These are phyloP conservation scores for Lineolata rhizophorae DNA, from an alignment of 495 filamentous ascomycete genomes.

Conservation along the genomic window DNA sequence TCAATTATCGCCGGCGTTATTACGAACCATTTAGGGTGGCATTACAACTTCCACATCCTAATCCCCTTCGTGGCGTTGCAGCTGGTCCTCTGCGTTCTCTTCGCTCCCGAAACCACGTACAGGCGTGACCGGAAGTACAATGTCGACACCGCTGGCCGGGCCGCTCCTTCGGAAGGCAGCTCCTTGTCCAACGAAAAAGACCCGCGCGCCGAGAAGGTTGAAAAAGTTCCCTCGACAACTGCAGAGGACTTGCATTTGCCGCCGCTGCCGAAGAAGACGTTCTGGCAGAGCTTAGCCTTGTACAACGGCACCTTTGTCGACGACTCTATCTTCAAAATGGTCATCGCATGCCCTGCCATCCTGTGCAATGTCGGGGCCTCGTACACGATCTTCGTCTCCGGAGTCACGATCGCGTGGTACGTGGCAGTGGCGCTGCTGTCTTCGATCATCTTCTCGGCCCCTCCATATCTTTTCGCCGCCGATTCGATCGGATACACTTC, in stretches of 20 bases:
- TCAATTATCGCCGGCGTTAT: constrained; percentile 8
- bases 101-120: constrained; percentile 7
- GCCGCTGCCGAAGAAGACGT: constrained; percentile 8
- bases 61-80: constrained; percentile 6
- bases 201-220: no score
- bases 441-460: constrained; percentile 6
- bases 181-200: no score
- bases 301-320: constrained; percentile 5
- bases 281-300: constrained; percentile 5
- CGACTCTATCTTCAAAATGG: constrained; percentile 6
- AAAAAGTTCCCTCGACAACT: no score
- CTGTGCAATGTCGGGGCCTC: constrained; percentile 5
- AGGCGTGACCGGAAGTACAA: constrained; percentile 6
- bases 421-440: constrained; percentile 6
- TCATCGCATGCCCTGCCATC: constrained; percentile 5
- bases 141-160: no score
- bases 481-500: constrained; percentile 6
- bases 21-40: constrained; percentile 4
- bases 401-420: constrained; percentile 7
- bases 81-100: constrained; percentile 5
- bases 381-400: constrained; percentile 5
- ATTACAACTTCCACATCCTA: constrained; percentile 8
- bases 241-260: not conserved
- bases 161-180: no score
- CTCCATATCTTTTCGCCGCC: constrained; percentile 5